Evolutionary conservation across 441 rosid species (phyloP).

Genomic region (Pelargonium cotyledonis): DNA sequence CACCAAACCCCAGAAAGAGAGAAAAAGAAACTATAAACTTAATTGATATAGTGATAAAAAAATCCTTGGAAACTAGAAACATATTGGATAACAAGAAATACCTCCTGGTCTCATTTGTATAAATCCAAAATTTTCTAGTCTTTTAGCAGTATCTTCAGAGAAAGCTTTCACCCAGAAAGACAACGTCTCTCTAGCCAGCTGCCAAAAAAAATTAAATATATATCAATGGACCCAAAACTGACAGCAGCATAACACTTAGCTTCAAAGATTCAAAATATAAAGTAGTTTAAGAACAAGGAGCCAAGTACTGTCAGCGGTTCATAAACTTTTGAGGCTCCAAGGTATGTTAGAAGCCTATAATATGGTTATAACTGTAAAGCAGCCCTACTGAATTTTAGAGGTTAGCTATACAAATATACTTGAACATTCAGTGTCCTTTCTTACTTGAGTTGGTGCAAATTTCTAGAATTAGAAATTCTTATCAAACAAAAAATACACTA

Average conservation of each 20-base stretch:
- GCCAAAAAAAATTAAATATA: conserved; percentile 25
- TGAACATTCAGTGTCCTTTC: neutral
- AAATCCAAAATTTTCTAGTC: conserved; percentile 93
- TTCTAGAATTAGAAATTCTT: neutral
- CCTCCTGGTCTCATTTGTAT: conserved; percentile 98
- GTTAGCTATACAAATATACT: neutral
- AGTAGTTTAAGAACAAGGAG: neutral
- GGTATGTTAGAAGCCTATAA: neutral
- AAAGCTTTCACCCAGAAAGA: conserved; percentile 99
- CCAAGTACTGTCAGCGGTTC: neutral
- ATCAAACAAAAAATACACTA: neutral
- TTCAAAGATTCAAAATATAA: neutral
- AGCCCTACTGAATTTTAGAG: neutral
- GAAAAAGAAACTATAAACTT: neutral
- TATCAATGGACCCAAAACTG: neutral
- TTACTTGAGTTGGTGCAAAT: no score
- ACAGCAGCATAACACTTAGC: neutral
- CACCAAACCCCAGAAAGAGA: neutral
- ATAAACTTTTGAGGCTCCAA: neutral
- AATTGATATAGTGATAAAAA: neutral
- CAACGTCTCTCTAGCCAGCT: conserved; percentile 93
- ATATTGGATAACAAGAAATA: conserved; percentile 27
- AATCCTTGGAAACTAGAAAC: conserved; percentile 1
- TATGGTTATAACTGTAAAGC: neutral
- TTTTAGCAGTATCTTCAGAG: conserved; percentile 97